Percentiles rank a stretch among this genome's conserved stretches.
Evolutionary conservation across 1,284 basidiomycete species (phyloP).

Genomic region (Trichosporon faecale): DNA sequence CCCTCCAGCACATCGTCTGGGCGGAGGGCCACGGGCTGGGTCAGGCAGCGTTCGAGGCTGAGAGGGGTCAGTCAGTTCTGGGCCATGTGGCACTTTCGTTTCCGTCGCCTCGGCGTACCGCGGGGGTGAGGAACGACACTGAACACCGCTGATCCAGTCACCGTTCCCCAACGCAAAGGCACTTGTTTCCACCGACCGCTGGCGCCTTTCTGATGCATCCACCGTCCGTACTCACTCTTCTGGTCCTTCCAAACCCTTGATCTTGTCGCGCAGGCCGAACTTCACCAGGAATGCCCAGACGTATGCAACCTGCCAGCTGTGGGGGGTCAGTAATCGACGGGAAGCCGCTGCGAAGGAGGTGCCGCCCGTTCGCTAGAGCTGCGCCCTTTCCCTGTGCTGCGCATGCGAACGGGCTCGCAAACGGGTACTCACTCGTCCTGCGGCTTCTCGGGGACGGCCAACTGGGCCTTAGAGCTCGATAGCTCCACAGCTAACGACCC

Average conservation of each 20-base stretch:
- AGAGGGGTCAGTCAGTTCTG: neutral
- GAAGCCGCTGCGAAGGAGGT: neutral
- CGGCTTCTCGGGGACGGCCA: conserved; percentile 23
- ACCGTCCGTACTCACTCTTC: conserved; percentile 40
- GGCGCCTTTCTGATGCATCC: neutral
- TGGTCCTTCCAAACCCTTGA: conserved; percentile 36
- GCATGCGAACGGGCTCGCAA: neutral
- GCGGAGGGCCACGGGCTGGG: conserved; percentile 41
- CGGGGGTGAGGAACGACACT: neutral
- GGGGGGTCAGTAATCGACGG: neutral
- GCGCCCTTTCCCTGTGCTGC: conserved; percentile 3
- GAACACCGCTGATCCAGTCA: conserved; percentile 1
- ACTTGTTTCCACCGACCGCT: neutral
- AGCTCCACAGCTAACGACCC: neutral
- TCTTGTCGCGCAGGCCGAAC: conserved; percentile 37
- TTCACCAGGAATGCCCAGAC: conserved; percentile 48
- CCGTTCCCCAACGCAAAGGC: neutral
- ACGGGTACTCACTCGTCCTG: conserved; percentile 43
- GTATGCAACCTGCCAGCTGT: conserved; percentile 50
- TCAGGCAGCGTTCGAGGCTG: conserved; percentile 44
- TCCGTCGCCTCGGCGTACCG: conserved; percentile 6
- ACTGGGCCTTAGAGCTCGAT: neutral
- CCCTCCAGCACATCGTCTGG: conserved; percentile 49
- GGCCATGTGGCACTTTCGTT: conserved; percentile 20
- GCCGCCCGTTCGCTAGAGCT: neutral